Evolutionary conservation across 805 yeast species (phyloP).

Genomic region (Lipomyces yamadae): DNA sequence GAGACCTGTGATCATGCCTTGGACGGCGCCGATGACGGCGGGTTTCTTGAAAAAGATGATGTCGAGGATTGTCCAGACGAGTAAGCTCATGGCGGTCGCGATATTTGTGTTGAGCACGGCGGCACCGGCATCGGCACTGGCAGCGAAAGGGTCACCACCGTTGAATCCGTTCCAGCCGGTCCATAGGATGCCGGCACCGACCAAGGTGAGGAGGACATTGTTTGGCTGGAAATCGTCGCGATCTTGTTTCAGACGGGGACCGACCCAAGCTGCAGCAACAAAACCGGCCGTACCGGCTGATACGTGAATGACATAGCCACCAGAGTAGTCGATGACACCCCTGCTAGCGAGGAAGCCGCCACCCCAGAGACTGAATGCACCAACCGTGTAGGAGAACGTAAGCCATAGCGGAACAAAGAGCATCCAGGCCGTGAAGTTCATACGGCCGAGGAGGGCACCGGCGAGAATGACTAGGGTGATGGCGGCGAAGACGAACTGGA

Average conservation of each 20-base stretch:
- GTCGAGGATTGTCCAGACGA: conserved; percentile 92
- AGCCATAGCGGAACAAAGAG: conserved; percentile 9
- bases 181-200: conserved; percentile 94
- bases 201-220: conserved; percentile 81
- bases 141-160: conserved; percentile 95
- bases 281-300: conserved; percentile 9
- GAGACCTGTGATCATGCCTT: conserved; percentile 29
- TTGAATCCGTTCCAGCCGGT: conserved; percentile 99
- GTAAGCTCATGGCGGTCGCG: conserved; percentile 90
- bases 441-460: conserved; percentile 14
- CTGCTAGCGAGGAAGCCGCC: conserved; percentile 8
- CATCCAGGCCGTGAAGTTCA: conserved; percentile 16
- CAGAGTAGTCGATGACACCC: conserved; percentile 12
- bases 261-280: conserved; percentile 10
- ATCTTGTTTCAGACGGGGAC: conserved; percentile 5
- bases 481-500: conserved; percentile 14
- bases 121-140: conserved; percentile 90
- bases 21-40: conserved; percentile 50
- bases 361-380: conserved; percentile 16
- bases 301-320: conserved; percentile 9
- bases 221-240: conserved; percentile 41
- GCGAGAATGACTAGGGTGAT: conserved; percentile 7
- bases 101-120: conserved; percentile 89
- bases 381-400: conserved; percentile 11
- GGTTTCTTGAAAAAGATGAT: conserved; percentile 68